These are phyloP conservation scores for Lasiosphaeris hirsuta DNA, from an alignment of 495 filamentous ascomycete species.

Conservation along the genomic window DNA sequence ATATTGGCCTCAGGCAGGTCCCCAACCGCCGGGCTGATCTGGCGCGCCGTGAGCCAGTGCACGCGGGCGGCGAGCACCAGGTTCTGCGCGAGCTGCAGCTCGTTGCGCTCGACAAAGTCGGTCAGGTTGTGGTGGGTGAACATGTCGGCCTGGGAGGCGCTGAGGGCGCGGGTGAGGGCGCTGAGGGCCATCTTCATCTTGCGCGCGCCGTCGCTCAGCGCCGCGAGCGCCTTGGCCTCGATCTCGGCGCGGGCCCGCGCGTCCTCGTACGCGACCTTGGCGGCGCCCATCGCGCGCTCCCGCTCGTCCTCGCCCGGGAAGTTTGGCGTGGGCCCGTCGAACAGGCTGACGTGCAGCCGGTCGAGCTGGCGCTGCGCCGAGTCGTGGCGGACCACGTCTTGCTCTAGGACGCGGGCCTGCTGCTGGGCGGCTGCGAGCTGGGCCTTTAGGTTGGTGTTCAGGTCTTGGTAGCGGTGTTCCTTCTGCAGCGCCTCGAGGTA, in stretches of 20 bases:
- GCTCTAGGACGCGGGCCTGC: conserved; percentile 25
- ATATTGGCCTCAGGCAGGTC: conserved; percentile 33
- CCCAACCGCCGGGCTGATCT: conserved; percentile 29
- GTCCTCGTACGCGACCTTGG: conserved; percentile 23
- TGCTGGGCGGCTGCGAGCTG: conserved; percentile 28
- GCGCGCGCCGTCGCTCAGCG: conserved; percentile 27
- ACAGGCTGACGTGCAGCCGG: conserved; percentile 39
- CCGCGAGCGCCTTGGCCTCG: conserved; percentile 22
- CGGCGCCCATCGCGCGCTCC: conserved; percentile 23
- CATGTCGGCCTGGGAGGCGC: conserved; percentile 28
- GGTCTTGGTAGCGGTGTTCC: conserved; percentile 36
- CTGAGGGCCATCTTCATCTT: conserved; percentile 25
- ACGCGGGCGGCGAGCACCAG: conserved; percentile 20
- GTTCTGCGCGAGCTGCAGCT: conserved; percentile 35
- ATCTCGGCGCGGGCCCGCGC: conserved; percentile 22
- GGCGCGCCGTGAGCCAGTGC: conserved; percentile 32
- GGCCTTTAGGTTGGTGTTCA: conserved; percentile 26
- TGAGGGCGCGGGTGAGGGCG: conserved; percentile 31
- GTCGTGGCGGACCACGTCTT: conserved; percentile 25
- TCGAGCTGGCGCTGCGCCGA: conserved; percentile 38
- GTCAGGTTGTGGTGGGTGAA: conserved; percentile 29
- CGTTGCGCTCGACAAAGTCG: conserved; percentile 42
- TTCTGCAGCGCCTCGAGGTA: conserved; percentile 44
- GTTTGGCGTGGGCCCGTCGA: conserved; percentile 43
- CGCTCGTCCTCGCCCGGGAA: conserved; percentile 46